Base-by-base conservation (phyloP, 2,329 filamentous ascomycete species). In the Chaetomium globosum region DNA sequence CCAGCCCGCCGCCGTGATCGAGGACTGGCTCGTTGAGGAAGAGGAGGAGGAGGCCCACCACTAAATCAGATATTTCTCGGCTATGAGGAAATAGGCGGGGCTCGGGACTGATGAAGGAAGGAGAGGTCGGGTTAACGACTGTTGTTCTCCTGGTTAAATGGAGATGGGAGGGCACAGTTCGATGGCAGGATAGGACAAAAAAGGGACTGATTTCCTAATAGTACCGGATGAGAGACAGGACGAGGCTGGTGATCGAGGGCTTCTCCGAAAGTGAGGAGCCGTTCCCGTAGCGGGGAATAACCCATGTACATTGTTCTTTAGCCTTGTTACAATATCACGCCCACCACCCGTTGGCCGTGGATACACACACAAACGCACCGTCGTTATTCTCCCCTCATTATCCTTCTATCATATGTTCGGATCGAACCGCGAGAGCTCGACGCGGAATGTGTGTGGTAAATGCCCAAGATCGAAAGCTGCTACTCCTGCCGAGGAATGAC, bases 21-120 rank as follows among this genome's bases (percentile, higher is more conserved):
- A 84, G 73, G 81, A 89, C 81, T 97, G 93, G 92, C 91, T 96
- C 73, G 92, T 93, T 79, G 89, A 92, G 77, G 89, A 93, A 83
- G 79, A 86, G 75, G 86, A 85, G 71, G 83, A 88, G 72, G 80
- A 81, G 70, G 75, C 76, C 64, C 75, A 75, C 70, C 84, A 86
- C 78, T 87, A 85, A 36, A 60, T 23, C 12, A 16, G 1, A 5
- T 19, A 4, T 28, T 10, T 21, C 9, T 56, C 12, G 23, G 7
- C 21, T 13, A 39, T 5, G 10, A 36, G 10, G 33, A 9, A 9
- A 9, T 21, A 4, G n/a, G 12, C 8, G 13, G n/a, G 33, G 26
- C 33, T 21, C 19, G 31, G 31, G 30, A 13, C 9, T 16, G 31
- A 9, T 12, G 30, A 30, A 16, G 21, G 3, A n/a, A n/a, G 48